Evolutionary conservation across 2,329 filamentous ascomycete genomes (phyloP).

Genomic region (Fusarium tricinctum): DNA sequence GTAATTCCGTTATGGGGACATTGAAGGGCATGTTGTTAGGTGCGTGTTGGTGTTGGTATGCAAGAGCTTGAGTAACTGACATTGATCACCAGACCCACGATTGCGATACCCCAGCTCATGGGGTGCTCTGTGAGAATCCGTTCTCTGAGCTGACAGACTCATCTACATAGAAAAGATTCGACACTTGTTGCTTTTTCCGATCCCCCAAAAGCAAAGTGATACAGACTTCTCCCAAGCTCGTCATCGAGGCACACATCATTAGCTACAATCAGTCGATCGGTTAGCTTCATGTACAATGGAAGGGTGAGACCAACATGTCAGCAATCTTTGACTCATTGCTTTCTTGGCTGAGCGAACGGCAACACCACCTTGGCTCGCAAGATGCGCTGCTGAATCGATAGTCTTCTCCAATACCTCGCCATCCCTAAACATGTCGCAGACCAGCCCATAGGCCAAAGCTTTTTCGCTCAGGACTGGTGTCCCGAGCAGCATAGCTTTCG

Average conservation of each 20-base stretch:
- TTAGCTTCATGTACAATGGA: conserved; percentile 1
- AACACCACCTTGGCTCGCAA: conserved; percentile 12
- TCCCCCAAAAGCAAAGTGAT: conserved; percentile 55
- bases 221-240: conserved; percentile 54
- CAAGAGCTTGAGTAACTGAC: conserved; percentile 25
- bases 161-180: conserved; percentile 5
- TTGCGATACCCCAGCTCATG: too few species aligned
- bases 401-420: conserved; percentile 44
- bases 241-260: conserved; percentile 51
- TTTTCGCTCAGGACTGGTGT: conserved; percentile 47
- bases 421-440: conserved; percentile 44
- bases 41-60: conserved; percentile 34
- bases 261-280: conserved; percentile 20
- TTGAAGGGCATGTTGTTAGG: conserved; percentile 17
- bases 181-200: conserved; percentile 28
- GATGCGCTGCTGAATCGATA: conserved; percentile 42
- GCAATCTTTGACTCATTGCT: conserved; percentile 50
- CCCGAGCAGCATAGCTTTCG: conserved; percentile 50
- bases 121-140: neutral
- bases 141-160: neutral
- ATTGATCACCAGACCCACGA: neutral
- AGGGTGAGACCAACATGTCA: neutral
- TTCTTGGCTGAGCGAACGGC: conserved; percentile 51
- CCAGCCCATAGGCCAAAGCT: conserved; percentile 24
- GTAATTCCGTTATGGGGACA: conserved; percentile 9